These are phyloP conservation scores for Calycina marina DNA, from an alignment of 2,329 filamentous ascomycete species.

Conservation along the genomic window DNA sequence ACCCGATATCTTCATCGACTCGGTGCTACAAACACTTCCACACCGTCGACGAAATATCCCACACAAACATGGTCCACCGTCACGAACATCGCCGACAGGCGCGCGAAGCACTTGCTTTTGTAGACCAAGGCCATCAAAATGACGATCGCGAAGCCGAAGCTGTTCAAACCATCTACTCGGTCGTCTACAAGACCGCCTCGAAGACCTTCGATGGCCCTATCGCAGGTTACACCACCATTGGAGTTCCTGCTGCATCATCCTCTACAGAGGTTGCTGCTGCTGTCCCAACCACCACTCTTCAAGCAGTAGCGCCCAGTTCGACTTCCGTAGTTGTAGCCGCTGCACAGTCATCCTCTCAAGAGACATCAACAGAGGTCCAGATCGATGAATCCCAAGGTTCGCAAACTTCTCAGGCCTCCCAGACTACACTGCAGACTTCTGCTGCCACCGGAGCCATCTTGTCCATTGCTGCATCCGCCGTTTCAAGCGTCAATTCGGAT, in stretches of 20 bases:
- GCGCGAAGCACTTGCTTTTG: conserved; percentile 6
- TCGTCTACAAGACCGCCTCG: conserved; percentile 36
- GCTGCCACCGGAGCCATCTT: conserved; percentile 6
- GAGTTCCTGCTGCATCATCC: conserved; percentile 6
- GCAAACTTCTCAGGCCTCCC: neutral
- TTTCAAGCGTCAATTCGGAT: conserved; percentile 7
- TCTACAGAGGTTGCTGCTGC: conserved; percentile 2
- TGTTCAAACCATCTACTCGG: conserved; percentile 24
- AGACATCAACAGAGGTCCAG: conserved; percentile 1
- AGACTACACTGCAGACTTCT: conserved; percentile 2
- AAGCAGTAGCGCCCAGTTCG: neutral
- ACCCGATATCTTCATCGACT: too few species aligned
- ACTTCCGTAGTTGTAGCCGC: neutral
- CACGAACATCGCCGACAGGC: conserved; percentile 14
- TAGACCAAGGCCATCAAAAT: conserved; percentile 6
- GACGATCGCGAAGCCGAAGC: conserved; percentile 9
- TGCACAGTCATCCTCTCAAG: neutral
- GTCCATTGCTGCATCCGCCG: conserved; percentile 6
- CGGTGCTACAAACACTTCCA: conserved; percentile 1
- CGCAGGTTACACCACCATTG: conserved; percentile 31
- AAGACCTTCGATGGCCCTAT: conserved; percentile 36
- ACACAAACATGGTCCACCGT: conserved; percentile 16
- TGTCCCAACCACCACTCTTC: neutral
- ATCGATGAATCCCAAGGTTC: neutral
- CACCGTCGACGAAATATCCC: neutral